Evolutionary conservation across 1,284 basidiomycete species (phyloP), one percentile per base, ranked within the genome.

Genomic region (Lentinula novae-zelandiae): DNA sequence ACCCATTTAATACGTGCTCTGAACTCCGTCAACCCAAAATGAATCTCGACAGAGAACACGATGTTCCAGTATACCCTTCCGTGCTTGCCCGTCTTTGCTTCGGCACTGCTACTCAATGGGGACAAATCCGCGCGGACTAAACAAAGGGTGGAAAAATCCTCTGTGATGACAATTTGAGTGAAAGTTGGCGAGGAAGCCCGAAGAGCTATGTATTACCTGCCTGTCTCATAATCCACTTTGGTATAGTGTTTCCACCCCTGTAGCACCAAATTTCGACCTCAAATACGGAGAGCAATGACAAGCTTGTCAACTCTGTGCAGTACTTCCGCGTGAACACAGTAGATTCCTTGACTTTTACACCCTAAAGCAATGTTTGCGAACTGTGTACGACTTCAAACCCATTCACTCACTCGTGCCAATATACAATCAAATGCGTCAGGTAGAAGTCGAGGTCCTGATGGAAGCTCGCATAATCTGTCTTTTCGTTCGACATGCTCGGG

Each of bases 181-280:
- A 7, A 4, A 33, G 8, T 50, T n/a, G 6, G 2, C 53, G 10
- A 6, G 49, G 22, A 50, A 64, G 22, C 55, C 22, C 52, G 34
- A 15, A 39, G 57, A 4, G 44, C 20, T 40, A 64, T 46, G 15
- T 34, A 72, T 1, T 64, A 86, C 86, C 84, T 61, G 81, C 80
- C 27, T 82, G 73, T 54, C 88, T 75, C 53, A 84, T 76, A 58
- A 91, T 90, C 89, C 89, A 90, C 65, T 85, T 82, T 2, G 89
- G 89, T 42, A 87, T 76, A 1, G 71, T 75, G 65, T 87, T 82
- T 36, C 85, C 85, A 8, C 89, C 89, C 66, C 88, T 76, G 72
- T 82, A 91, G 69, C 89, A 90, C 89, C 89, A 91, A 62, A 91
- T 82, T 70, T 90, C 89, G 38, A 90, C 87, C 69, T 91, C 89